Percentiles rank a stretch among this genome's conserved stretches.
Evolutionary conservation across 2,329 filamentous ascomycete genomes (phyloP).

Genomic region (Trichoderma sp.): DNA sequence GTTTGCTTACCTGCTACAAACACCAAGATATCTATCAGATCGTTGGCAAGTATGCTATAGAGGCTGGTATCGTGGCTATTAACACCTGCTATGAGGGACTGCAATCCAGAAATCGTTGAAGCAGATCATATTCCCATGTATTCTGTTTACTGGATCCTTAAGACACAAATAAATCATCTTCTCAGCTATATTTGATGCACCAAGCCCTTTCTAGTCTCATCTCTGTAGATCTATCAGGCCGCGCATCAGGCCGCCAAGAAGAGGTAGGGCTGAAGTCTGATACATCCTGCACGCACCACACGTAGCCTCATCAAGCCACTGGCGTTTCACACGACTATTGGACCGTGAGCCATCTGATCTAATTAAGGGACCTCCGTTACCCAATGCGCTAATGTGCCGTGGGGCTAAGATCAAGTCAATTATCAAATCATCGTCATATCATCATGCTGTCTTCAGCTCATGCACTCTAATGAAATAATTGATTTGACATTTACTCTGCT

Average conservation of each 20-base stretch:
- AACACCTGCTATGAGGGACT: background rate
- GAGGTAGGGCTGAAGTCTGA: background rate
- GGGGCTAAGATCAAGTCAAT: background rate
- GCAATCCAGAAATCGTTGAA: no score
- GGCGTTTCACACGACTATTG: background rate
- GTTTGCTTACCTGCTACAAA: background rate
- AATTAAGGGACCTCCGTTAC: background rate
- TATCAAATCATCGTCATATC: background rate
- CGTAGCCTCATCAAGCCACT: background rate
- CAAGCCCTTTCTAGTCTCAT: background rate
- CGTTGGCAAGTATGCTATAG: background rate
- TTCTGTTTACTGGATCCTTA: no score
- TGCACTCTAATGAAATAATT: background rate
- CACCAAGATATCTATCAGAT: background rate
- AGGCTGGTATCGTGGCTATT: background rate
- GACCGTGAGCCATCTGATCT: background rate
- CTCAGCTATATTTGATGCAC: no score
- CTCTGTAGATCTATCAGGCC: background rate
- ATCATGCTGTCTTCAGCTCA: background rate
- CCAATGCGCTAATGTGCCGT: background rate
- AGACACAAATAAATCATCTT: no score
- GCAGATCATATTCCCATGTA: no score
- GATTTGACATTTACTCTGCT: constrained; percentile 38
- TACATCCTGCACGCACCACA: background rate
- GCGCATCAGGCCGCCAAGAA: background rate